Evolutionary conservation across 163 green algal genomes (phyloP), one percentile per base, ranked within the genome.

Genomic region (Picocystis sp.): DNA sequence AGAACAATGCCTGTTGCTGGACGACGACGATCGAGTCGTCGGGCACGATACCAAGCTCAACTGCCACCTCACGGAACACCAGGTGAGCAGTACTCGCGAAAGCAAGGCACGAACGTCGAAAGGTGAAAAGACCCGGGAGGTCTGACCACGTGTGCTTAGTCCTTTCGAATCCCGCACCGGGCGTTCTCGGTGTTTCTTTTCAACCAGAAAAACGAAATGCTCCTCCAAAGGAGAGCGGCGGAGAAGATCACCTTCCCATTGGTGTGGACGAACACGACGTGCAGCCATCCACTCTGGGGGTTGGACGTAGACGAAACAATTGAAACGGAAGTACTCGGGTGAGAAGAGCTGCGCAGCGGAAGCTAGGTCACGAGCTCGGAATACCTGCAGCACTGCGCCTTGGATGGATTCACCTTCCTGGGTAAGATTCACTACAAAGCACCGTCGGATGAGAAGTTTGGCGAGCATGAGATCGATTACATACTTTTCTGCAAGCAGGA

Each of bases 181-280:
- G 89, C 88, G 21, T 97, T 97, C 65, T 84, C 64, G 45, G 86
- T 98, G 1, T 98, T 98, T 62, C 65, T 98, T 3, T 97, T 98
- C 66, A 70, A 90, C 58, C 55, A 46, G 15, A 53, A 92, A 41
- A 76, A 82, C 46, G 62, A 79, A 25, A 76, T 95, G 43, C 70
- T 97, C 53, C 71, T 97, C 50, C 87, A 96, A 68, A 78, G 93
- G 70, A 71, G 84, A 0, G 45, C 54, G 29, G 21, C 11, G 19
- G 48, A 46, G 13, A 76, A 78, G 56, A 63, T 78, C 24, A 78
- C 70, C 8, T 78, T 78, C 41, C 70, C 70, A 11, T 50, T 60
- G 14, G 80, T 95, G 45, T 97, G 89, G 89, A 98, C 89, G 38
- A 98, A 98, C 73, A 95, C 89, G 0, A 97, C 89, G 73, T 98